Evolutionary conservation across 352 stramenopile species (phyloP).

Genomic region (Blastocystis sp.): DNA sequence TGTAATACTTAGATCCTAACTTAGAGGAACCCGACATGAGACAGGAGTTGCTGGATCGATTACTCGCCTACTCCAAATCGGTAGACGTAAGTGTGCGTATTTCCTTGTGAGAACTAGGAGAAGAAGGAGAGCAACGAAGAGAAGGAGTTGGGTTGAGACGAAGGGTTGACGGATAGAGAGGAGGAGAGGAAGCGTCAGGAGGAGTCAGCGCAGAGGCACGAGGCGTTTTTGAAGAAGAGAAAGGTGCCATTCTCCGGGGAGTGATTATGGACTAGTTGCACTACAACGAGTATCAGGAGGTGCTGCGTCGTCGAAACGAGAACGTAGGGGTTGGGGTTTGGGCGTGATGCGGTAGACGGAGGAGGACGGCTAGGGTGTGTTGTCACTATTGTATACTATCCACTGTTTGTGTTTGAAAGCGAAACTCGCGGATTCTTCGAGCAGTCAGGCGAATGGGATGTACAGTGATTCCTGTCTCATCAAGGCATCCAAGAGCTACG

Average conservation of each 20-base stretch:
- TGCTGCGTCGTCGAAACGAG: no score
- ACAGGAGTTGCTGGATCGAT: conserved; percentile 17
- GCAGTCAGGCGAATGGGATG: no score
- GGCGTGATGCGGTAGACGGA: no score
- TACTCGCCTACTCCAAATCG: background rate
- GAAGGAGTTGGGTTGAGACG: background rate
- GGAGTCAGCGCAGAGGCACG: conserved; percentile 18
- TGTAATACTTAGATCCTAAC: conserved; percentile 29
- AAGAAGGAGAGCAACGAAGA: conserved; percentile 4
- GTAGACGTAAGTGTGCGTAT: background rate
- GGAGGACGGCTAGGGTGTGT: no score
- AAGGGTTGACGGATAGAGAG: background rate
- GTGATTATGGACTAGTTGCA: background rate
- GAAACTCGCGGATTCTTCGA: no score
- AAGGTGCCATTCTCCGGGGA: background rate
- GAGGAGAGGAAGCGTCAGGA: background rate
- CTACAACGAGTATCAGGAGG: conserved; percentile 55
- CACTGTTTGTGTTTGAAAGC: no score
- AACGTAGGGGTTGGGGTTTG: no score
- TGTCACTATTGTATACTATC: no score
- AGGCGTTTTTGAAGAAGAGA: conserved; percentile 50
- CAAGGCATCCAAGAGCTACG: no score
- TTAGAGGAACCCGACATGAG: conserved; percentile 24
- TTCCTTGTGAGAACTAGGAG: background rate
- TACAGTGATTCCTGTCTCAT: no score